A percentile compares a stretch with the other conserved stretches of the same genome.
Conservation (phyloP, 257 asterid species). For the Apocynum venetum region DNA sequence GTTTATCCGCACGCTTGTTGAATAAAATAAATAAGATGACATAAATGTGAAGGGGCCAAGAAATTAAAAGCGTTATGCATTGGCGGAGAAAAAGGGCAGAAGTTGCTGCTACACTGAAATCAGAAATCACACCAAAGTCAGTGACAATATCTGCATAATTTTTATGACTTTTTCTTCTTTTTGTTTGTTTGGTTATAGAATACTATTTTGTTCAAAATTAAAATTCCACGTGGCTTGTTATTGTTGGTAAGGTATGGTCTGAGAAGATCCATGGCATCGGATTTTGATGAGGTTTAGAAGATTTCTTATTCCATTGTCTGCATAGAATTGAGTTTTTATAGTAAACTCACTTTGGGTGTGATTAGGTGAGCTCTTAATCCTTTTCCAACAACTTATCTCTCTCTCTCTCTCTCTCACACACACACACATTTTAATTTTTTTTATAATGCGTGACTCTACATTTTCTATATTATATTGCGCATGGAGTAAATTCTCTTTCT, state of each 20-base stretch:
- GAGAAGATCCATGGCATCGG: slow-evolving; percentile 18
- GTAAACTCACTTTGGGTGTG: background rate
- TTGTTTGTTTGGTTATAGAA: background rate
- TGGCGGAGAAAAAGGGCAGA: background rate
- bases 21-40: background rate
- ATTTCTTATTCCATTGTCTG: slow-evolving; percentile 1
- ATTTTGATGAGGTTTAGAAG: background rate
- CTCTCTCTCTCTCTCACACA: background rate
- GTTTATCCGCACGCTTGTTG: background rate
- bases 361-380: slow-evolving; percentile 14
- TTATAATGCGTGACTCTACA: too few relatives aligned
- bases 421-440: too few relatives aligned
- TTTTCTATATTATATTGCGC: too few relatives aligned
- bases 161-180: background rate
- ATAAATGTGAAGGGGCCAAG: background rate
- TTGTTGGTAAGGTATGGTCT: slow-evolving; percentile 14
- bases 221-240: slow-evolving; percentile 7
- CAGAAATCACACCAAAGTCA: background rate
- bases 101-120: background rate
- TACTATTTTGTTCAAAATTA: too few relatives aligned
- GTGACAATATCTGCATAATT: too few relatives aligned
- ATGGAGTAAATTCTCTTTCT: too few relatives aligned
- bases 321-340: background rate
- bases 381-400: background rate
- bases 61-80: too few relatives aligned